These are phyloP conservation scores for Hyaloscypha finlandica DNA, from an alignment of 495 filamentous ascomycete species.

Conservation along the genomic window DNA sequence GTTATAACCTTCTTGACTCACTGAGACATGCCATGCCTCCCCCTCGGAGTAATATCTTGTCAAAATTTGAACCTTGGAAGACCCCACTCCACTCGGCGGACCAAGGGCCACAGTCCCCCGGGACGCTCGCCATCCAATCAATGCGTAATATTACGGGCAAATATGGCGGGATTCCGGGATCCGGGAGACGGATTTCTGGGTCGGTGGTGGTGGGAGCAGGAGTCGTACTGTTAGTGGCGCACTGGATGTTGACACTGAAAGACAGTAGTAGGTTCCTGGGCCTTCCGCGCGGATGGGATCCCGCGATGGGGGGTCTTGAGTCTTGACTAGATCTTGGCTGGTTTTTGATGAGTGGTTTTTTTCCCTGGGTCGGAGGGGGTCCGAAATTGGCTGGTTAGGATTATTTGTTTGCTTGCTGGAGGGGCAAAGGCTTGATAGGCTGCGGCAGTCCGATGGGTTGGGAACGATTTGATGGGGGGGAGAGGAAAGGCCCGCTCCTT, in stretches of 20 bases:
- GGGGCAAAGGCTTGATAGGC: conserved; percentile 2
- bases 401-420: neutral
- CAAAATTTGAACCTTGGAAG: neutral
- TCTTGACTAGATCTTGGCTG: too few species aligned
- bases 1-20: neutral
- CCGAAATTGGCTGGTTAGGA: neutral
- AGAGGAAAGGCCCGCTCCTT: conserved; percentile 1
- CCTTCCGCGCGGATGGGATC: conserved; percentile 15
- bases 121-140: conserved; percentile 18
- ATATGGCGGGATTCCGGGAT: conserved; percentile 1
- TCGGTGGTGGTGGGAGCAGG: neutral
- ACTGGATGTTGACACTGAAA: too few species aligned
- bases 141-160: neutral
- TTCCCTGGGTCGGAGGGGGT: neutral
- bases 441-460: conserved; percentile 14
- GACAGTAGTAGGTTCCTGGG: neutral
- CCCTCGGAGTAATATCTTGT: neutral
- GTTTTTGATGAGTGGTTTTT: neutral
- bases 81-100: conserved; percentile 3
- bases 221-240: too few species aligned
- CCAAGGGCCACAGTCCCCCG: neutral
- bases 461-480: neutral
- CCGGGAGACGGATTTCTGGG: conserved; percentile 15
- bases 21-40: neutral
- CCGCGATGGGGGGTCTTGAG: neutral